phyloP scores from a whole-genome alignment of 495 filamentous ascomycete genomes.

The Aspergillus carlsbadensis region DNA sequence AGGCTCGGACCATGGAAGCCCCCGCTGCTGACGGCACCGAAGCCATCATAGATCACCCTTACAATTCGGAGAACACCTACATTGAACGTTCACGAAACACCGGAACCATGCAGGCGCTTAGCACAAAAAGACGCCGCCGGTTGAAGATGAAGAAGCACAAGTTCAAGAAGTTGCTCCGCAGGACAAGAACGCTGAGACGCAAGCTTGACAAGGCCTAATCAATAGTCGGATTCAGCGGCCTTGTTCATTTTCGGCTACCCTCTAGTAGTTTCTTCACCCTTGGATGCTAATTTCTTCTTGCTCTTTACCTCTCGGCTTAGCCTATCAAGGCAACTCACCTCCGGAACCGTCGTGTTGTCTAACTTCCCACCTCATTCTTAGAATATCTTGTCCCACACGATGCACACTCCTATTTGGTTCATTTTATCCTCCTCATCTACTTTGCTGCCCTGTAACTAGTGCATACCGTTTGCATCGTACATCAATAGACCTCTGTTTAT shows the following conservation, averaged over 20 bases:
- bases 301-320: neutral
- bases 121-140: slow-evolving; percentile 82
- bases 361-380: no score
- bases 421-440: neutral
- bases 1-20: slow-evolving; percentile 34
- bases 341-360: no score
- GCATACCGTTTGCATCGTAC: no score
- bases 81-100: slow-evolving; percentile 41
- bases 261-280: neutral
- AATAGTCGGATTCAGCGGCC: neutral
- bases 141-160: slow-evolving; percentile 99
- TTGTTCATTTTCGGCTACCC: neutral
- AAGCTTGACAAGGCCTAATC: slow-evolving; percentile 68
- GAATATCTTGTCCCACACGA: no score
- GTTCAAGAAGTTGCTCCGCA: slow-evolving; percentile 97
- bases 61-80: slow-evolving; percentile 35
- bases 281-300: slow-evolving; percentile 1
- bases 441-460: no score
- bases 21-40: slow-evolving; percentile 28
- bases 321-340: no score
- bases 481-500: no score
- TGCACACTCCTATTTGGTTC: no score
- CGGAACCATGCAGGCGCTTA: slow-evolving; percentile 61
- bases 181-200: slow-evolving; percentile 84
- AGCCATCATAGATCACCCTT: slow-evolving; percentile 35